Percentiles rank a stretch among this genome's conserved stretches.
These are phyloP conservation scores for Acer saccharum DNA, from an alignment of 345 rosid species.

Conservation along the genomic window DNA sequence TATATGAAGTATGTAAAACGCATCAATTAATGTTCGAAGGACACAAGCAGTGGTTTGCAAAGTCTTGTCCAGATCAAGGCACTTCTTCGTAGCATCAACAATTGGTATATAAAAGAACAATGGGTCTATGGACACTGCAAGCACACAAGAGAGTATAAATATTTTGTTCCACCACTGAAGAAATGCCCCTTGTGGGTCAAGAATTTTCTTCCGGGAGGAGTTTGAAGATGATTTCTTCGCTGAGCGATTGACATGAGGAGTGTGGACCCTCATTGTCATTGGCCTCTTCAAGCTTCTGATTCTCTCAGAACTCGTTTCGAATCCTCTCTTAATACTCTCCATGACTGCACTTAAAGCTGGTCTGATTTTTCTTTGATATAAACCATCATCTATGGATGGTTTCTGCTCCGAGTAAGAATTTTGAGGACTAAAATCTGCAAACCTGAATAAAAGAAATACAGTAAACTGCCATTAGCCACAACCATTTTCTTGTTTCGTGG, in stretches of 20 bases:
- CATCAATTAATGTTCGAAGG: conserved; percentile 58
- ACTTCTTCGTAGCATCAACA: conserved; percentile 32
- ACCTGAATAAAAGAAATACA: conserved; percentile 34
- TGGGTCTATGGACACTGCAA: conserved; percentile 72
- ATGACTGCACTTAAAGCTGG: conserved; percentile 34
- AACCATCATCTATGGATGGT: conserved; percentile 22
- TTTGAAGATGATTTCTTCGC: no score
- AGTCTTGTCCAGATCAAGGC: conserved; percentile 49
- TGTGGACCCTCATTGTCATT: no score
- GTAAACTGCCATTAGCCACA: not conserved
- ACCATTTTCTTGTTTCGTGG: not conserved
- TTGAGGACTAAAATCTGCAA: conserved; percentile 42
- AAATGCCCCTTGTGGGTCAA: no score
- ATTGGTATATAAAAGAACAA: conserved; percentile 78
- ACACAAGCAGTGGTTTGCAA: conserved; percentile 52
- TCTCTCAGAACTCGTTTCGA: no score
- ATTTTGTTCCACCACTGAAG: conserved; percentile 48
- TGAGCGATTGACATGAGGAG: no score
- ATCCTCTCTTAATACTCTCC: conserved; percentile 20
- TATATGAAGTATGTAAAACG: conserved; percentile 59
- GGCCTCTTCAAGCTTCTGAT: no score
- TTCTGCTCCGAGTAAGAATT: conserved; percentile 25
- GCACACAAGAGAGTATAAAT: conserved; percentile 53
- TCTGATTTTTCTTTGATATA: conserved; percentile 19
- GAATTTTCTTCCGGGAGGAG: no score